A percentile compares a stretch with the other conserved stretches of the same genome.
Conservation (phyloP, 306 rosid species). For the Acmispon strigosus region DNA sequence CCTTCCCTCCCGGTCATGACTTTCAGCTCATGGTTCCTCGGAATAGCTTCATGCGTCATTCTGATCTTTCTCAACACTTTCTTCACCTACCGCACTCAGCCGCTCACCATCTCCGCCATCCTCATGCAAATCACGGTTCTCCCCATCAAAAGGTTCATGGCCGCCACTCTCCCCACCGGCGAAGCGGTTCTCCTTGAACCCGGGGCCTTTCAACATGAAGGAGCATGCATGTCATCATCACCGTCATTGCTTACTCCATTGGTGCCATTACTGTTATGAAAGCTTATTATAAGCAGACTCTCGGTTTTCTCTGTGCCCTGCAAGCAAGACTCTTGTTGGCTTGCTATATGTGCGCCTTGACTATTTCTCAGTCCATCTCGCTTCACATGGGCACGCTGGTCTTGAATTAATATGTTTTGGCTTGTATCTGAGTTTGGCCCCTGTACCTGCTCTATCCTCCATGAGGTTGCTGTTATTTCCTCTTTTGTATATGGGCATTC, state of each 20-base stretch:
- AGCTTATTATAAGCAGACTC: constrained; percentile 68
- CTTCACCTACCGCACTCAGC: constrained; percentile 93
- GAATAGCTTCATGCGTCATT: constrained; percentile 46
- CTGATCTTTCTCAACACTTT: constrained; percentile 92
- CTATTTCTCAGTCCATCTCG: too few species aligned
- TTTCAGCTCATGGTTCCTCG: constrained; percentile 88
- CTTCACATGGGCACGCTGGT: too few species aligned
- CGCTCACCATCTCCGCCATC: constrained; percentile 80
- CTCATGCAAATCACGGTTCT: constrained; percentile 89
- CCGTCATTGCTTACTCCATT: constrained; percentile 90
- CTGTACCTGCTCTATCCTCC: too few species aligned
- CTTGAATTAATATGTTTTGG: too few species aligned
- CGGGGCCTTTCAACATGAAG: constrained; percentile 90
- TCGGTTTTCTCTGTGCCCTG: constrained; percentile 65
- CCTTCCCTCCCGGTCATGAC: constrained; percentile 86
- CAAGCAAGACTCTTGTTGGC: too few species aligned
- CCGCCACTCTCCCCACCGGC: constrained; percentile 54
- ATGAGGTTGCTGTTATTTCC: too few species aligned
- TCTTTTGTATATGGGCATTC: too few species aligned
- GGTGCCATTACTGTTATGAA: constrained; percentile 97
- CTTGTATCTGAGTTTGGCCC: too few species aligned
- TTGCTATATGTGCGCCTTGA: too few species aligned
- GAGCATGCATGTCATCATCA: constrained; percentile 93
- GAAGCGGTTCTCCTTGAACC: constrained; percentile 54
- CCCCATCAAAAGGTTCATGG: constrained; percentile 87